phyloP scores from a whole-genome alignment of 495 filamentous ascomycete genomes.

The Friedmanniomyces simplex region DNA sequence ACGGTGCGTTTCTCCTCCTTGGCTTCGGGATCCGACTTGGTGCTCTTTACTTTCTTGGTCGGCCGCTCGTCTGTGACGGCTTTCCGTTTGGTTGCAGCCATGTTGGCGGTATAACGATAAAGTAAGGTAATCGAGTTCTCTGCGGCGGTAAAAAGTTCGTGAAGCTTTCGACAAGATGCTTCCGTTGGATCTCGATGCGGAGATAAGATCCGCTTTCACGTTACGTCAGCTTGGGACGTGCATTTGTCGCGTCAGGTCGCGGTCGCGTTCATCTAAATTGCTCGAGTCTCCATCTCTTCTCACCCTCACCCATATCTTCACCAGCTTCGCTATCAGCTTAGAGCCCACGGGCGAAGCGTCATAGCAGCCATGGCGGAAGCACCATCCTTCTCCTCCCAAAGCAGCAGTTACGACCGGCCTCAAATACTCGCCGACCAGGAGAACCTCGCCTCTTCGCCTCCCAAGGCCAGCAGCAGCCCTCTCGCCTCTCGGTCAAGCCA shows the following conservation, averaged over 20 bases:
- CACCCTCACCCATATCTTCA: too few species aligned
- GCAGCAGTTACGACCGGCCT: conserved; percentile 13
- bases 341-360: too few species aligned
- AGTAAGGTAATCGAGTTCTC: too few species aligned
- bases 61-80: conserved; percentile 20
- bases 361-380: conserved; percentile 11
- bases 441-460: conserved; percentile 16
- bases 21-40: neutral
- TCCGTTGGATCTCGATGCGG: too few species aligned
- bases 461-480: neutral
- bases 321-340: too few species aligned
- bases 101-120: neutral
- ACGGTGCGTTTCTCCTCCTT: neutral
- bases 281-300: too few species aligned
- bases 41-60: conserved; percentile 6
- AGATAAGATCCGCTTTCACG: neutral
- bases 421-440: conserved; percentile 11
- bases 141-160: neutral
- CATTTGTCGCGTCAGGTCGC: neutral
- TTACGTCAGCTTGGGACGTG: neutral
- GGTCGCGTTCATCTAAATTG: neutral
- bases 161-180: neutral
- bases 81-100: conserved; percentile 22
- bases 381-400: conserved; percentile 16
- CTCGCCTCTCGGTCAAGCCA: conserved; percentile 7